phyloP scores from a whole-genome alignment of 2,329 filamentous ascomycete genomes.

The Apiospora kogelbergensis region DNA sequence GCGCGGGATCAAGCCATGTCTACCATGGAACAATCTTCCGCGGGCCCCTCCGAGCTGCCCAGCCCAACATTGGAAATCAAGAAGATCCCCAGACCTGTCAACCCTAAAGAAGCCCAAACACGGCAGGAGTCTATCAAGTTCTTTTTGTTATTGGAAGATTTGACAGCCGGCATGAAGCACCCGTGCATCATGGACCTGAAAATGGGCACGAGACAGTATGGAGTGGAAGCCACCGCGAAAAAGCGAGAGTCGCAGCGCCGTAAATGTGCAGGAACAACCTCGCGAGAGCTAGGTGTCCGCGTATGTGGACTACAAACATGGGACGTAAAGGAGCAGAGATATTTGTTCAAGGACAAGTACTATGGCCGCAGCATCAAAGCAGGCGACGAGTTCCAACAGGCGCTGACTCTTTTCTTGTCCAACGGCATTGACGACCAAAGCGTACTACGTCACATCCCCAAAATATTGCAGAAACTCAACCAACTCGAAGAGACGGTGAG shows the following conservation, averaged over 20 bases:
- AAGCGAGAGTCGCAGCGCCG: constrained; percentile 90
- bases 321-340: constrained; percentile 80
- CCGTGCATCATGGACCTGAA: constrained; percentile 97
- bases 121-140: constrained; percentile 71
- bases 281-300: constrained; percentile 84
- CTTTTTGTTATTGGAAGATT: constrained; percentile 89
- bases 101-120: constrained; percentile 74
- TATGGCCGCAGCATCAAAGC: constrained; percentile 87
- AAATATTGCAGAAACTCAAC: constrained; percentile 79
- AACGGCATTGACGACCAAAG: constrained; percentile 81
- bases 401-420: constrained; percentile 85
- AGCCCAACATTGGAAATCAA: constrained; percentile 38
- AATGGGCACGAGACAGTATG: constrained; percentile 97
- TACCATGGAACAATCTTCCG: constrained; percentile 21
- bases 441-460: constrained; percentile 82
- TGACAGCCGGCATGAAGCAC: constrained; percentile 93
- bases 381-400: constrained; percentile 84
- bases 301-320: constrained; percentile 96
- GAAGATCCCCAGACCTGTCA: constrained; percentile 61
- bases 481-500: constrained; percentile 82
- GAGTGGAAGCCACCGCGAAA: constrained; percentile 85
- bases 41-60: constrained; percentile 35
- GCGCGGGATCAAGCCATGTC: constrained; percentile 12
- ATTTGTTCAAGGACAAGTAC: constrained; percentile 98
- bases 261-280: constrained; percentile 92